Evolutionary conservation across 2,329 filamentous ascomycete species (phyloP).

Genomic region (Rachicladosporium sp.): DNA sequence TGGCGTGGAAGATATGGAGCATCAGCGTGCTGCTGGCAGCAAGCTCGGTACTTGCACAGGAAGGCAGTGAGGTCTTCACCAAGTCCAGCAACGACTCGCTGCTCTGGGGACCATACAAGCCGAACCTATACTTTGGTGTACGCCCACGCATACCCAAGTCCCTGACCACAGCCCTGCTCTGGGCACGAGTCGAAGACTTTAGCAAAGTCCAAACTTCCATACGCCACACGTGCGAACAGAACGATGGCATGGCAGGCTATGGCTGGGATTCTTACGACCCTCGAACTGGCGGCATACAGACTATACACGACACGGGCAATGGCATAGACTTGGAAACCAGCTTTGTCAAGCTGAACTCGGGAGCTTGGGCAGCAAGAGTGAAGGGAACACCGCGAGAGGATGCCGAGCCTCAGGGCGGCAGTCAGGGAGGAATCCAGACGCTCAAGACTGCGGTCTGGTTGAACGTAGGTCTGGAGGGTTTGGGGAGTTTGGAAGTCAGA

Average conservation of each 20-base stretch:
- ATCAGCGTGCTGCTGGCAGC: constrained; percentile 13
- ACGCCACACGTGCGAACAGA: constrained; percentile 90
- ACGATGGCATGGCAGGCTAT: constrained; percentile 87
- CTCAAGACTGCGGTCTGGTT: constrained; percentile 70
- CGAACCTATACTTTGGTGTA: constrained; percentile 89
- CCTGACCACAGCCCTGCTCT: constrained; percentile 72
- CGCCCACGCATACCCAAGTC: constrained; percentile 71
- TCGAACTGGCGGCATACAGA: constrained; percentile 72
- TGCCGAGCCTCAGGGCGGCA: constrained; percentile 32
- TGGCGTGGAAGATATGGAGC: constrained; percentile 14
- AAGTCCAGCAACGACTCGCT: constrained; percentile 64
- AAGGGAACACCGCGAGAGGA: constrained; percentile 66
- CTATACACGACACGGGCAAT: constrained; percentile 82
- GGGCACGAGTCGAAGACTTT: constrained; percentile 75
- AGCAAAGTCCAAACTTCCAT: constrained; percentile 63
- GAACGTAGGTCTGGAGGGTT: constrained; percentile 68
- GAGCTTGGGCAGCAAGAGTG: constrained; percentile 83
- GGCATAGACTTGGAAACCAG: constrained; percentile 81
- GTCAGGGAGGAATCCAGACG: constrained; percentile 25
- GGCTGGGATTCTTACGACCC: constrained; percentile 97
- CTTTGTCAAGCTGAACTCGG: constrained; percentile 86
- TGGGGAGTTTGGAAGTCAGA: constrained; percentile 52
- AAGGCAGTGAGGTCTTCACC: constrained; percentile 18
- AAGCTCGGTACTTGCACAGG: constrained; percentile 9
- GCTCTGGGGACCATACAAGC: constrained; percentile 90